Evolutionary conservation across 495 filamentous ascomycete genomes (phyloP).

Genomic region (Talaromyces proteolyticus): DNA sequence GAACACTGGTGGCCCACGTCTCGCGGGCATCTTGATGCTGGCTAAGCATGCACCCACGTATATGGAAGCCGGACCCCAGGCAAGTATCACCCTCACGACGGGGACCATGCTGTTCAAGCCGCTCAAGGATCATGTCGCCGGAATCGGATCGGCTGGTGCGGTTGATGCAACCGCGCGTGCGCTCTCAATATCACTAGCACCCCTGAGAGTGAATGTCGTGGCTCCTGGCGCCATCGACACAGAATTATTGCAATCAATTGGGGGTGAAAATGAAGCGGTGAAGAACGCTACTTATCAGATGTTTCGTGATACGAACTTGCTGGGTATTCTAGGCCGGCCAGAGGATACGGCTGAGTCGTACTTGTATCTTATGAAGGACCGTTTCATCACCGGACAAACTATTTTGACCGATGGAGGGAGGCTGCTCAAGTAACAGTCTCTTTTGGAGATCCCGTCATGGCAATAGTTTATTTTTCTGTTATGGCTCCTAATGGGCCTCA

Average conservation of each 20-base stretch:
- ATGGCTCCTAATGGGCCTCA: no score
- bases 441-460: no score
- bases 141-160: background rate
- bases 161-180: conserved; percentile 38
- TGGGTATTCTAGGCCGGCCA: conserved; percentile 7
- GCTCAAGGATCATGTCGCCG: background rate
- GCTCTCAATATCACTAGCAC: conserved; percentile 53
- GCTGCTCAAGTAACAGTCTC: conserved; percentile 6
- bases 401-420: conserved; percentile 1
- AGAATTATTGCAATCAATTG: conserved; percentile 20
- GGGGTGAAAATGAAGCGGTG: conserved; percentile 14
- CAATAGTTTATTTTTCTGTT: no score
- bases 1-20: conserved; percentile 38
- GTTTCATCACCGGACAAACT: conserved; percentile 1
- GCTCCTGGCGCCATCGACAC: conserved; percentile 52
- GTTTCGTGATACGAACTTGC: background rate
- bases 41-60: conserved; percentile 43
- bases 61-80: conserved; percentile 24
- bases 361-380: conserved; percentile 49
- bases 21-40: conserved; percentile 42
- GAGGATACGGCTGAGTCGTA: conserved; percentile 57
- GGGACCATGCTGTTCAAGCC: conserved; percentile 43
- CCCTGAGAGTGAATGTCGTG: conserved; percentile 56
- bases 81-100: conserved; percentile 48
- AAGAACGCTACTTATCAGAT: background rate